Conservation (phyloP, 139 green algal species). For the Klebsormidium nitens region DNA sequence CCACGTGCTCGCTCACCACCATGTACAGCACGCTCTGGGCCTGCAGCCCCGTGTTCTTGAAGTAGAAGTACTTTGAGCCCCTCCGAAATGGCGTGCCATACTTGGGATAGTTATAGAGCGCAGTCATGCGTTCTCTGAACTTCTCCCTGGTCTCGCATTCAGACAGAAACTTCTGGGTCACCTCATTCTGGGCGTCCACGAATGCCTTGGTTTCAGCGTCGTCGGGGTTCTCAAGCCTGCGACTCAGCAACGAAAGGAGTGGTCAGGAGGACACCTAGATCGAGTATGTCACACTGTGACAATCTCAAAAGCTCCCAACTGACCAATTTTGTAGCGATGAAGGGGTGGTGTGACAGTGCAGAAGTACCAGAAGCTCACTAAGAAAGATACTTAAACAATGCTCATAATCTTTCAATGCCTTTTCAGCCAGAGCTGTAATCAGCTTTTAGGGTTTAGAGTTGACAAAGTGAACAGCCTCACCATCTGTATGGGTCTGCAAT, state of each 20-base stretch:
- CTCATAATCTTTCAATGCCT: too few species aligned
- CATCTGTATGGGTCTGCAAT: too few species aligned
- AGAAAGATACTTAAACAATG: too few species aligned
- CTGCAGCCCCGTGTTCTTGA: constrained; percentile 81
- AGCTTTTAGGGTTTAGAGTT: too few species aligned
- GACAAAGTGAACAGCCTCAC: too few species aligned
- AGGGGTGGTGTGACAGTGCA: too few species aligned
- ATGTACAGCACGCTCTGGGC: constrained; percentile 75
- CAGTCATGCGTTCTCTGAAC: constrained; percentile 53
- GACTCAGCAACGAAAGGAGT: neutral
- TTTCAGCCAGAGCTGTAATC: too few species aligned
- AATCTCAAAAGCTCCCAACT: too few species aligned
- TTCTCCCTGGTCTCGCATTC: constrained; percentile 54
- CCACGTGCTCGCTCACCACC: constrained; percentile 21
- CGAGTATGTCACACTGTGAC: too few species aligned
- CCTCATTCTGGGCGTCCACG: constrained; percentile 71
- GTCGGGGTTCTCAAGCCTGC: constrained; percentile 87
- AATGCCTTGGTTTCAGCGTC: constrained; percentile 64
- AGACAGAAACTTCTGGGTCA: constrained; percentile 65
- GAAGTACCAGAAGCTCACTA: too few species aligned
- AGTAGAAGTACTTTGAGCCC: constrained; percentile 72
- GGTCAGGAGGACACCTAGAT: too few species aligned
- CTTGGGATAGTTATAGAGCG: constrained; percentile 73
- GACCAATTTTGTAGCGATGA: too few species aligned
- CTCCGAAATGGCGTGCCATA: constrained; percentile 58